Percentiles rank a stretch among this genome's conserved stretches.
These are phyloP conservation scores for Drechmeria coniospora DNA, from an alignment of 2,329 filamentous ascomycete genomes.

Conservation along the genomic window DNA sequence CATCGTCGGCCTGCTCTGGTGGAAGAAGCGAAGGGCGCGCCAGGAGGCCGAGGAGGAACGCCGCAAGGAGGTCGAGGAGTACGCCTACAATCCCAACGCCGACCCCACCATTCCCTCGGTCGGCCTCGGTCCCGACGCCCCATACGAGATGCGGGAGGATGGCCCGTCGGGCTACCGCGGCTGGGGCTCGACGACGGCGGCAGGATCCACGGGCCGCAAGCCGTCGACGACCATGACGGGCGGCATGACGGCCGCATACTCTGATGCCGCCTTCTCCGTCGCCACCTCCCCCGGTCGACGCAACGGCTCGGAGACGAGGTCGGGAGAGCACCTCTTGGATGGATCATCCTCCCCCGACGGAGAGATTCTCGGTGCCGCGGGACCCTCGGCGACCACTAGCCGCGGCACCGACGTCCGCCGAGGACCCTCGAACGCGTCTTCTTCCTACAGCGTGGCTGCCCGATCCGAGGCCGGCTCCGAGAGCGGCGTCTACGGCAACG, in stretches of 20 bases:
- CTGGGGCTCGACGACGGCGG: constrained; percentile 69
- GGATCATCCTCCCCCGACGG: constrained; percentile 47
- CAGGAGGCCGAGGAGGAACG: constrained; percentile 77
- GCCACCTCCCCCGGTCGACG: constrained; percentile 51
- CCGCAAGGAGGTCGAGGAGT: constrained; percentile 93
- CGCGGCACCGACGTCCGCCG: constrained; percentile 59
- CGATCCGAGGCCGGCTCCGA: constrained; percentile 59
- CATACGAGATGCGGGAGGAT: constrained; percentile 67
- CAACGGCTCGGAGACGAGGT: constrained; percentile 51
- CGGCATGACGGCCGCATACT: constrained; percentile 44
- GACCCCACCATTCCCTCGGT: constrained; percentile 59
- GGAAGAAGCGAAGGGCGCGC: constrained; percentile 74
- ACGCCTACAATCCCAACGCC: constrained; percentile 94
- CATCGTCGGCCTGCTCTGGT: constrained; percentile 63
- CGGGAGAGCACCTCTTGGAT: constrained; percentile 46
- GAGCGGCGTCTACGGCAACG: constrained; percentile 29
- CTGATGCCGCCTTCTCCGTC: constrained; percentile 63
- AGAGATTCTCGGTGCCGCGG: constrained; percentile 72
- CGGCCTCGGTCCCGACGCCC: constrained; percentile 30
- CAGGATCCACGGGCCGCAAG: constrained; percentile 59
- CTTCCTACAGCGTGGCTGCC: constrained; percentile 74
- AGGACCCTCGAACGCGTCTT: constrained; percentile 89
- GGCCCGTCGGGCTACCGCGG: constrained; percentile 71
- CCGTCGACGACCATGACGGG: constrained; percentile 81
- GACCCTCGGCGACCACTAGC: constrained; percentile 52